Evolutionary conservation across 805 yeast genomes (phyloP).

Genomic region (Clavispora vitiphila): DNA sequence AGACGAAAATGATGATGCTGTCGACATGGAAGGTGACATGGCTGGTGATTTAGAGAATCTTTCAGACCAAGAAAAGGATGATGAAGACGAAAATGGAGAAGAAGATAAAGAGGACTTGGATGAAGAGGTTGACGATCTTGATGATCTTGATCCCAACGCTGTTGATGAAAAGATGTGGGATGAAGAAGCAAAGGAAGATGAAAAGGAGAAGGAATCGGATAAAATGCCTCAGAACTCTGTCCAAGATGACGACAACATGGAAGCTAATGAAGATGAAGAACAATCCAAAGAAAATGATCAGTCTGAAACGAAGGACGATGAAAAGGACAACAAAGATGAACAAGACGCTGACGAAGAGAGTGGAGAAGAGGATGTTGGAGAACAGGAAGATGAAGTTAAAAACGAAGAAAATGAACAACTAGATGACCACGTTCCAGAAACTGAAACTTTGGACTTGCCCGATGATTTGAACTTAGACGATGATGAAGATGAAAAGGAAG

Average conservation of each 20-base stretch:
- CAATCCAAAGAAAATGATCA: slow-evolving; percentile 32
- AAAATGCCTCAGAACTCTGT: slow-evolving; percentile 53
- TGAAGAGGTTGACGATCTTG: slow-evolving; percentile 84
- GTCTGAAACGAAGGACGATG: slow-evolving; percentile 22
- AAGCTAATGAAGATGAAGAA: slow-evolving; percentile 43
- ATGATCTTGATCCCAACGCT: slow-evolving; percentile 89
- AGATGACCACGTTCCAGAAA: slow-evolving; percentile 73
- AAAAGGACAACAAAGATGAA: slow-evolving; percentile 38
- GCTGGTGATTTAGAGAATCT: slow-evolving; percentile 86
- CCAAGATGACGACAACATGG: slow-evolving; percentile 48
- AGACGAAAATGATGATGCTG: slow-evolving; percentile 76
- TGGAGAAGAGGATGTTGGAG: slow-evolving; percentile 71
- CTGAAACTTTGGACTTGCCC: slow-evolving; percentile 84
- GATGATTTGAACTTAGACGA: slow-evolving; percentile 88
- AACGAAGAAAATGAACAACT: slow-evolving; percentile 65
- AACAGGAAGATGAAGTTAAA: slow-evolving; percentile 73
- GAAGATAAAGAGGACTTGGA: slow-evolving; percentile 62
- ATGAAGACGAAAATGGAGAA: slow-evolving; percentile 33
- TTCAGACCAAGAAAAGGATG: slow-evolving; percentile 59
- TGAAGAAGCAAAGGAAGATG: slow-evolving; percentile 73
- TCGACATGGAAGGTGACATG: slow-evolving; percentile 95
- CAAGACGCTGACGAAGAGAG: slow-evolving; percentile 48
- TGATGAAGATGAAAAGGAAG: slow-evolving; percentile 58
- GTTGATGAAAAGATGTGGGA: slow-evolving; percentile 98
- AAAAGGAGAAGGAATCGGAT: slow-evolving; percentile 81